These are phyloP conservation scores for Cryptosporidium bovis DNA, from an alignment of 169 alveolate species.

Conservation along the genomic window DNA sequence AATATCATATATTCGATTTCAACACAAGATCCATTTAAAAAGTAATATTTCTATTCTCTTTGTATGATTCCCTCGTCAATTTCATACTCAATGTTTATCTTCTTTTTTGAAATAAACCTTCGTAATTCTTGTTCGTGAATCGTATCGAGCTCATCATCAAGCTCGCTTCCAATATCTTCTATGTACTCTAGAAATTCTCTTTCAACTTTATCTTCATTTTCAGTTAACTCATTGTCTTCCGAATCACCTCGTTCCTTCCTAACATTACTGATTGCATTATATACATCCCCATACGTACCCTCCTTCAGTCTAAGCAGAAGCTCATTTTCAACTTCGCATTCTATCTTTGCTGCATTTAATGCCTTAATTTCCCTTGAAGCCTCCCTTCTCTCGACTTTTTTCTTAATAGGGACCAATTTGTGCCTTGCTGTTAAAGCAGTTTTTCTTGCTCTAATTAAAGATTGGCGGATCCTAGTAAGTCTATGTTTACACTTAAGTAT, in stretches of 20 bases:
- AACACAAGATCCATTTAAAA: background rate
- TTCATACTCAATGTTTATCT: slow-evolving; percentile 74
- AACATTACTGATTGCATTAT: slow-evolving; percentile 84
- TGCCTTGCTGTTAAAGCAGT: slow-evolving; percentile 84
- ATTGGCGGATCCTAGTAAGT: slow-evolving; percentile 93
- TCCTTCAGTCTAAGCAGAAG: slow-evolving; percentile 92
- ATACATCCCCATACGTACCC: slow-evolving; percentile 85
- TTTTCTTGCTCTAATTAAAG: slow-evolving; percentile 93
- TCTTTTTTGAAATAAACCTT: slow-evolving; percentile 33
- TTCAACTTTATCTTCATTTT: slow-evolving; percentile 16
- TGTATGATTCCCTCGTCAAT: slow-evolving; percentile 34
- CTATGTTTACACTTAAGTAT: slow-evolving; percentile 97
- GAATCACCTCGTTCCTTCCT: slow-evolving; percentile 78
- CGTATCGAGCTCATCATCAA: slow-evolving; percentile 75
- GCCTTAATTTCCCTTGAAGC: slow-evolving; percentile 95
- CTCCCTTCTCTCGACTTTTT: slow-evolving; percentile 98
- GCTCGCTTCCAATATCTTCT: slow-evolving; percentile 68
- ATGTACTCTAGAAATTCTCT: slow-evolving; percentile 71
- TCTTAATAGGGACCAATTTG: slow-evolving; percentile 92
- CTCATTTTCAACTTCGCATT: slow-evolving; percentile 95
- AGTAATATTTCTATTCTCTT: background rate
- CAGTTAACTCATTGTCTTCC: slow-evolving; percentile 73
- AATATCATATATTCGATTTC: background rate
- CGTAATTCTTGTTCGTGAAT: slow-evolving; percentile 71
- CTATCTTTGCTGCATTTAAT: slow-evolving; percentile 96